A percentile compares a stretch with the other conserved stretches of the same genome.
phyloP scores from a whole-genome alignment of 2,329 filamentous ascomycete genomes.

The Neoscytalidium dimidiatum region DNA sequence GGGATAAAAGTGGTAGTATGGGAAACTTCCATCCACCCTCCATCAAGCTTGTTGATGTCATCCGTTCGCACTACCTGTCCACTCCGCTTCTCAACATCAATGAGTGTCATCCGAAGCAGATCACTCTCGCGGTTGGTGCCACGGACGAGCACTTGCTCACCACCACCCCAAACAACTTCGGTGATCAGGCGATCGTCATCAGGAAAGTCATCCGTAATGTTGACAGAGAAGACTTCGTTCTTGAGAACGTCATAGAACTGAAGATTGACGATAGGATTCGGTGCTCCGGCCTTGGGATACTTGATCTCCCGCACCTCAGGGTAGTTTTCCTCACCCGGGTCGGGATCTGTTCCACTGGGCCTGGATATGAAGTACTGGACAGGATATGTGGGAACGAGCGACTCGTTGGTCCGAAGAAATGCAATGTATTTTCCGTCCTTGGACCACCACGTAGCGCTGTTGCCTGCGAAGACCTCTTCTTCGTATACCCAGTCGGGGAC shows the following conservation, averaged over 20 bases:
- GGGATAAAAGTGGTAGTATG: conserved; percentile 85
- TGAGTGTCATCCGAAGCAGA: conserved; percentile 79
- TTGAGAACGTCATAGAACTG: conserved; percentile 84
- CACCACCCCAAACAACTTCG: conserved; percentile 86
- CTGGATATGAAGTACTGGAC: conserved; percentile 90
- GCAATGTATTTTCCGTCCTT: conserved; percentile 85
- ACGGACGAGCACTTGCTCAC: conserved; percentile 77
- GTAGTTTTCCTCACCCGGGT: conserved; percentile 78
- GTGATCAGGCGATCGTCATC: conserved; percentile 88
- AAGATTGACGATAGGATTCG: conserved; percentile 86
- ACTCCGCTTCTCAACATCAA: conserved; percentile 73
- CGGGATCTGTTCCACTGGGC: conserved; percentile 72
- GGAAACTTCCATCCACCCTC: conserved; percentile 95
- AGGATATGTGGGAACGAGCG: conserved; percentile 84
- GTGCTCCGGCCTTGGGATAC: conserved; percentile 92
- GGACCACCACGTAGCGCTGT: conserved; percentile 94
- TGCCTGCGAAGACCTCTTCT: conserved; percentile 76
- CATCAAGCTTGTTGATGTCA: conserved; percentile 82
- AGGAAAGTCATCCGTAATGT: conserved; percentile 73
- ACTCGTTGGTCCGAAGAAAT: conserved; percentile 93
- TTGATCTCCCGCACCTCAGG: conserved; percentile 92
- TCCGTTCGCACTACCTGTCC: conserved; percentile 78
- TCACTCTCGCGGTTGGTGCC: conserved; percentile 95
- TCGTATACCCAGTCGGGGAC: conserved; percentile 98
- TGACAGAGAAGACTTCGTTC: conserved; percentile 76